Base-by-base conservation (phyloP, 1,284 basidiomycete species). In the Leccinum variabile region DNA sequence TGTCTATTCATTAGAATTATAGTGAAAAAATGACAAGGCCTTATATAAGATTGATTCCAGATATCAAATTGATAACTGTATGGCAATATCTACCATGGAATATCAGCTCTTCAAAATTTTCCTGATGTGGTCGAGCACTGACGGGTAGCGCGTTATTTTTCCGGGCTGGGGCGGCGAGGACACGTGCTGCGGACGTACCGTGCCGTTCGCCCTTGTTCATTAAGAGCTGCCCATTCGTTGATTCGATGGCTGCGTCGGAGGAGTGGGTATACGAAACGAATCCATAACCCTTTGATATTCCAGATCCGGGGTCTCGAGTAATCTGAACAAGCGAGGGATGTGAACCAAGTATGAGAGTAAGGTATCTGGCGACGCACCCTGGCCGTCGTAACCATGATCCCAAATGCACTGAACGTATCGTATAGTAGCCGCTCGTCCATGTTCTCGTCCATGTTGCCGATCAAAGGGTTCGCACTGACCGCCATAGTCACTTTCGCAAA, bases 141-240 rank as follows among this genome's bases (percentile, higher is more conserved):
- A 86, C 84, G 3, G 94, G 93, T 2, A 95, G 80, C 1, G 92
- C 92, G 67, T 95, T 95, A 77, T 97, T 95, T 77, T 97, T 97
- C 69, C 95, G 87, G 46, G 97, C 97, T 77, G 98, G 95, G 2
- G 94, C 89, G 2, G 97, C 95, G 67, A 99, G 86, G 54, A 98
- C 84, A 64, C 97, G 89, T 78, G 99, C 97, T 2, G 97, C 96
- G 22, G 92, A 83, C 4, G 96, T 97, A 41, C 97, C 97, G 72
- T 99, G 97, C 16, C 96, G 86, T 77, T 99, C 97, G 64, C 96
- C 95, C 76, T 98, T 97, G 82, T 98, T 98, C 89, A 97, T 95
- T 54, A 99, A 83, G 85, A 95, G 98, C 73, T 99, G 97, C 55
- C 89, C 88, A 71, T 98, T 97, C 94, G 99, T 96, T 22, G 94